Percentiles rank a stretch among this genome's conserved stretches.
Evolutionary conservation across 768 basidiomycete genomes (phyloP).

Genomic region (Ramaria rubella): DNA sequence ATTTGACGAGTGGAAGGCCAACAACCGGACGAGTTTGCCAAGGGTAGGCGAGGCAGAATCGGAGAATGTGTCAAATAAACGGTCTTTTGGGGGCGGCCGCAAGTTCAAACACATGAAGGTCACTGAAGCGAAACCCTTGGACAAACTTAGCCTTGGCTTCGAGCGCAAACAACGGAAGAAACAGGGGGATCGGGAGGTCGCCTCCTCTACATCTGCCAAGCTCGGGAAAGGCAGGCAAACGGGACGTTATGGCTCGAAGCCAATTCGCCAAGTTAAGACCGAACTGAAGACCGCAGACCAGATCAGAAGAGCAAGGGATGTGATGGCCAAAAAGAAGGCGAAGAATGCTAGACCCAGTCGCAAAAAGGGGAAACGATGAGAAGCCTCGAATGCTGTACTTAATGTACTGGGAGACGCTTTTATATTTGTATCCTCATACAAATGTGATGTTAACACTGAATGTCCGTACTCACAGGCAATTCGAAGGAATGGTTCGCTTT

Average conservation of each 20-base stretch:
- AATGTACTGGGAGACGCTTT: background rate
- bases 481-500: no score
- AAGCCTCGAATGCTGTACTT: constrained; percentile 20
- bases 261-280: constrained; percentile 58
- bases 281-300: constrained; percentile 86
- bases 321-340: constrained; percentile 55
- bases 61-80: constrained; percentile 26
- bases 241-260: constrained; percentile 52
- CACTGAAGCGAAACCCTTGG: constrained; percentile 62
- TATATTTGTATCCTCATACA: no score
- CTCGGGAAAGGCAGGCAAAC: constrained; percentile 27
- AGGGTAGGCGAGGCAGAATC: constrained; percentile 78
- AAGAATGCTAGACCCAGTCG: constrained; percentile 75
- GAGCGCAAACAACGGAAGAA: constrained; percentile 63
- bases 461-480: no score
- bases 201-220: constrained; percentile 20
- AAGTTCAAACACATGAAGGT: constrained; percentile 66
- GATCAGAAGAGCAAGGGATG: constrained; percentile 70
- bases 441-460: no score
- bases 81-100: constrained; percentile 38
- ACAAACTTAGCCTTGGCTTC: constrained; percentile 65
- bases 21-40: constrained; percentile 66
- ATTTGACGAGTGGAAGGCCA: constrained; percentile 92
- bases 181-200: constrained; percentile 35
- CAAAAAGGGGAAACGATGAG: constrained; percentile 38